Base-by-base conservation (phyloP, 2,329 filamentous ascomycete species). In the Fusarium sp. region DNA sequence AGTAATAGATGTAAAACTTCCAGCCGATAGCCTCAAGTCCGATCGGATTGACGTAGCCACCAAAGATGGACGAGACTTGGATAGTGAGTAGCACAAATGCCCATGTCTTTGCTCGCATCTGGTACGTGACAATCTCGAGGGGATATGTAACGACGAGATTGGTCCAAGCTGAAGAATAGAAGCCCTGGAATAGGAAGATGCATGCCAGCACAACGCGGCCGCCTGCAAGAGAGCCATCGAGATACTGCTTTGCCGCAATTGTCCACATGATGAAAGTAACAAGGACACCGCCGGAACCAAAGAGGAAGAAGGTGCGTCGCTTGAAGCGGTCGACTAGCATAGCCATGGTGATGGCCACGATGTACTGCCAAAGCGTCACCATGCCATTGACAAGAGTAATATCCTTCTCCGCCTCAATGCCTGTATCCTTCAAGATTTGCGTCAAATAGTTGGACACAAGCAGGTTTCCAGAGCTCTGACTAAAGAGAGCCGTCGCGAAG, bases 141-240 rank as follows among this genome's bases (percentile, higher is more conserved):
- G 84, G 83, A 56, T 86, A 86, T 0, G 83, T 83, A 1, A 85
- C 83, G 3, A 85, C 80, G 49, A 86, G 49, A 9, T 83, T 83
- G 0, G 83, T 85, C 84, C 84, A 86, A 1, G 81, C 84, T 36
- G 84, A 79, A 0, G 81, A 84, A 61, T 85, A 85, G 38, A 84
- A 84, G 0, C 77, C 79, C 29, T 84, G 80, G 72, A 84, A 85
- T 36, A 85, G 60, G 67, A 85, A 85, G 64, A 85, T 84, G 63
- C 82, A 85, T 1, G 81, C 82, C 5, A 85, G 71, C 0, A 85
- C 83, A 1, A 83, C 72, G 1, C 81, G 79, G 0, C 82, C 82
- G 0, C 76, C 81, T 0, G 77, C 75, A 0, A 82, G 22, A 5
- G 79, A 82, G 5, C 74, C 74, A 5, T 83, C 80, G 0, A 82